A percentile compares a stretch with the other conserved stretches of the same genome.
These are phyloP conservation scores for Alternaria conjuncta DNA, from an alignment of 2,329 filamentous ascomycete genomes.

Conservation along the genomic window DNA sequence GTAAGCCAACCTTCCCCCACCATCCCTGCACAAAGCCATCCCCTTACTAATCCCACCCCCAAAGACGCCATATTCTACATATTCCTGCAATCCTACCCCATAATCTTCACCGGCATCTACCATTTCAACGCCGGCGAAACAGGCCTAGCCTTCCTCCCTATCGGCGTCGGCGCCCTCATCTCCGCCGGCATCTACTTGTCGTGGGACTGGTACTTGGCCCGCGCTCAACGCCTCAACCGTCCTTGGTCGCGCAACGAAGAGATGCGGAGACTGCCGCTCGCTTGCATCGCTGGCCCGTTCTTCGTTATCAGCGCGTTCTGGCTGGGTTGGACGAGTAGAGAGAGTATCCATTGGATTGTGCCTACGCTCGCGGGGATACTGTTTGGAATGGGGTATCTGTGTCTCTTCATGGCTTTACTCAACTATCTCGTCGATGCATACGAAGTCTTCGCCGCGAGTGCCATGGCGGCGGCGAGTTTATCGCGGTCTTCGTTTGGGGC, in stretches of 20 bases:
- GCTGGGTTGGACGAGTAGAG: conserved; percentile 51
- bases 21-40: not conserved
- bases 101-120: conserved; percentile 70
- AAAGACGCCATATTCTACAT: conserved; percentile 67
- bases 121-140: conserved; percentile 67
- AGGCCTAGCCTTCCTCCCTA: conserved; percentile 72
- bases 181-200: conserved; percentile 67
- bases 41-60: not conserved
- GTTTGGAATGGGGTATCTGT: conserved; percentile 56
- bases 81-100: conserved; percentile 76
- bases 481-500: conserved; percentile 80
- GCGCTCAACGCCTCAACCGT: conserved; percentile 56
- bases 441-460: conserved; percentile 75
- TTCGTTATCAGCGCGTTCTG: conserved; percentile 53
- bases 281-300: conserved; percentile 72
- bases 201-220: conserved; percentile 67
- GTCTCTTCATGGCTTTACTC: conserved; percentile 60
- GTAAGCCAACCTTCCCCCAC: conserved; percentile 46
- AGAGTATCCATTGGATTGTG: conserved; percentile 52
- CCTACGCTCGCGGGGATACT: conserved; percentile 51
- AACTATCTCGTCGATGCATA: conserved; percentile 73
- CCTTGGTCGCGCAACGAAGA: conserved; percentile 69
- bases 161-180: conserved; percentile 68
- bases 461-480: conserved; percentile 84
- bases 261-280: conserved; percentile 73